phyloP scores from a whole-genome alignment of 2,329 filamentous ascomycete species.

The Talaromyces marneffei region DNA sequence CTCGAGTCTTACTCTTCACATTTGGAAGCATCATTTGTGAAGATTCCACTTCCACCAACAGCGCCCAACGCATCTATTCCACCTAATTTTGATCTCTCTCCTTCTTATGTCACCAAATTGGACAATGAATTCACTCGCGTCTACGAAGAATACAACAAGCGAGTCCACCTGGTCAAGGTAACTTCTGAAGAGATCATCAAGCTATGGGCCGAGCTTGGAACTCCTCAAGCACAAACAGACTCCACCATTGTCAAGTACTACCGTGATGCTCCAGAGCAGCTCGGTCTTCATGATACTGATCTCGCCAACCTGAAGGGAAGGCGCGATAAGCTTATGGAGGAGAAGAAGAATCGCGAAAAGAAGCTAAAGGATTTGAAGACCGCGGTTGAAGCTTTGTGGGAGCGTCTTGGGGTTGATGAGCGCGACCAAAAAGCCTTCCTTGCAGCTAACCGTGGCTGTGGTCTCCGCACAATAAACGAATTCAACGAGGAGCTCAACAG shows the following conservation, averaged over 20 bases:
- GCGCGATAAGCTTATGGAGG: constrained; percentile 76
- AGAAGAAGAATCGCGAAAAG: constrained; percentile 81
- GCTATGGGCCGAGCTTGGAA: constrained; percentile 92
- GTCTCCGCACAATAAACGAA: constrained; percentile 87
- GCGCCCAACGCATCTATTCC: constrained; percentile 69
- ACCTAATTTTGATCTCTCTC: constrained; percentile 85
- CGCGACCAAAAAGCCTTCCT: constrained; percentile 78
- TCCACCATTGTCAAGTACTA: constrained; percentile 80
- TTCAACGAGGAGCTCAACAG: constrained; percentile 85
- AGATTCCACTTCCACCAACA: constrained; percentile 77
- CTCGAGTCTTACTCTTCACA: constrained; percentile 95
- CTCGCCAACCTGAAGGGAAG: constrained; percentile 64
- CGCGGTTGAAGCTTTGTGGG: constrained; percentile 83
- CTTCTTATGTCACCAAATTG: constrained; percentile 76
- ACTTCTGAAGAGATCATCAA: constrained; percentile 81
- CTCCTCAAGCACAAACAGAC: constrained; percentile 88
- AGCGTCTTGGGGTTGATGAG: constrained; percentile 77
- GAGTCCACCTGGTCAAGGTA: constrained; percentile 67
- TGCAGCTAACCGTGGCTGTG: constrained; percentile 81
- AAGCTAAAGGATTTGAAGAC: constrained; percentile 67
- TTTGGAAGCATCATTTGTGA: constrained; percentile 81
- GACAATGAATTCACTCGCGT: constrained; percentile 90
- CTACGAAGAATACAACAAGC: constrained; percentile 91
- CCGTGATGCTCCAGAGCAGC: constrained; percentile 83
- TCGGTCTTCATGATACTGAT: constrained; percentile 86